These are phyloP conservation scores for Pythium rishiriense DNA, from an alignment of 352 stramenopile species.

Conservation along the genomic window DNA sequence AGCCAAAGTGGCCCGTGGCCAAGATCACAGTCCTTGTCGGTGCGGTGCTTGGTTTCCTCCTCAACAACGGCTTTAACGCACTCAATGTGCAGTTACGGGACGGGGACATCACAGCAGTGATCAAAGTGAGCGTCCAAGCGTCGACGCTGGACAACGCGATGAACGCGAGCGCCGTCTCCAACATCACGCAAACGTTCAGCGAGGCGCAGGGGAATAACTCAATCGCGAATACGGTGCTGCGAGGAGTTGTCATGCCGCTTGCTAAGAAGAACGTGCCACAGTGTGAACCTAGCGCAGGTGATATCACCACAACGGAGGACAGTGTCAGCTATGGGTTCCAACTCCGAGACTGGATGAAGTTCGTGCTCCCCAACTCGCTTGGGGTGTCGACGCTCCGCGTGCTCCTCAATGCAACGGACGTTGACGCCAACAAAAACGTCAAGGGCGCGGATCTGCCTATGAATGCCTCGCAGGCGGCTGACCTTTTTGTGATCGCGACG, in stretches of 20 bases:
- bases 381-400: not conserved
- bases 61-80: slow-evolving; percentile 16
- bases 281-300: not conserved
- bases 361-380: not conserved
- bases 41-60: not conserved
- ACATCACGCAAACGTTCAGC: not conserved
- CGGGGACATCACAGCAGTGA: not conserved
- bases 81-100: slow-evolving; percentile 15
- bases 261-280: not conserved
- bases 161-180: not conserved
- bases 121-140: not conserved
- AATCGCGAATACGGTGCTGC: slow-evolving; percentile 7
- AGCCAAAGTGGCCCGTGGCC: not conserved
- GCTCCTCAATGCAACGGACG: not conserved
- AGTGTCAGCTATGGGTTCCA: not conserved
- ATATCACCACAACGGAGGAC: not conserved
- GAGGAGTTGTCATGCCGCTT: not conserved
- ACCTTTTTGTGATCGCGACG: not conserved
- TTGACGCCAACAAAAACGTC: not conserved
- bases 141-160: not conserved
- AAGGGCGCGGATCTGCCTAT: not conserved
- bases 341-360: slow-evolving; percentile 6
- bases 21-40: not conserved
- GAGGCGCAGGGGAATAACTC: slow-evolving; percentile 5
- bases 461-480: not conserved